Evolutionary conservation across 2,329 filamentous ascomycete genomes (phyloP).

Genomic region (Parascedosporium putredinis): DNA sequence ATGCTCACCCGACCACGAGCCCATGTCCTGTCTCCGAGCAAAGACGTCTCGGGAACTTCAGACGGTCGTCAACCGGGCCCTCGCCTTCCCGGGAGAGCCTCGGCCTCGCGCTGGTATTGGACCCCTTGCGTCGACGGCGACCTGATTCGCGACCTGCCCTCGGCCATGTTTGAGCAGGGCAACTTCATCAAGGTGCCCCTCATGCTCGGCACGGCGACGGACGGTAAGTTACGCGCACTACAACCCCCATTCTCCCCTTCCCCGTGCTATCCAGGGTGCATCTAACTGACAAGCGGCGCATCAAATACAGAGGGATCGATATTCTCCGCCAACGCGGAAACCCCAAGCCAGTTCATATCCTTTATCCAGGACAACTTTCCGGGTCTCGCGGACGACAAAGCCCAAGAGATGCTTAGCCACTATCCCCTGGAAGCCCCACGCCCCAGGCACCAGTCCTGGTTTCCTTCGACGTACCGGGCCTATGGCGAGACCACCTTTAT

Average conservation of each 20-base stretch:
- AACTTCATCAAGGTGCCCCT: constrained; percentile 33
- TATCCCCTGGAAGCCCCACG: constrained; percentile 27
- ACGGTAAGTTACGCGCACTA: constrained; percentile 32
- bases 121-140: constrained; percentile 38
- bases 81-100: constrained; percentile 26
- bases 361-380: constrained; percentile 40
- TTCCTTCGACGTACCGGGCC: constrained; percentile 28
- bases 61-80: constrained; percentile 25
- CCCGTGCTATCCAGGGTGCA: too few species aligned
- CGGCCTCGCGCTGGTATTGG: constrained; percentile 36
- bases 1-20: constrained; percentile 22
- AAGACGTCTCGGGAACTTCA: constrained; percentile 26
- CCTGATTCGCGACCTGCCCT: constrained; percentile 31
- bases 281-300: too few species aligned
- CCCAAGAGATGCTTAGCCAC: constrained; percentile 22
- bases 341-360: constrained; percentile 20
- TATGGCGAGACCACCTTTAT: constrained; percentile 37
- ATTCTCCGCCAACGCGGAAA: constrained; percentile 30
- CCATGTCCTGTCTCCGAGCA: constrained; percentile 31
- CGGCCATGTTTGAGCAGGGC: constrained; percentile 26
- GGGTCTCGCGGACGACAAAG: constrained; percentile 24
- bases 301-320: constrained; percentile 38
- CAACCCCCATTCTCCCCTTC: too few species aligned
- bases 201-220: constrained; percentile 31
- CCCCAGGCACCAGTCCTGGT: constrained; percentile 31